Percentiles rank a stretch among this genome's conserved stretches.
phyloP scores from a whole-genome alignment of 306 rosid species.

The Gillenia trifoliata region DNA sequence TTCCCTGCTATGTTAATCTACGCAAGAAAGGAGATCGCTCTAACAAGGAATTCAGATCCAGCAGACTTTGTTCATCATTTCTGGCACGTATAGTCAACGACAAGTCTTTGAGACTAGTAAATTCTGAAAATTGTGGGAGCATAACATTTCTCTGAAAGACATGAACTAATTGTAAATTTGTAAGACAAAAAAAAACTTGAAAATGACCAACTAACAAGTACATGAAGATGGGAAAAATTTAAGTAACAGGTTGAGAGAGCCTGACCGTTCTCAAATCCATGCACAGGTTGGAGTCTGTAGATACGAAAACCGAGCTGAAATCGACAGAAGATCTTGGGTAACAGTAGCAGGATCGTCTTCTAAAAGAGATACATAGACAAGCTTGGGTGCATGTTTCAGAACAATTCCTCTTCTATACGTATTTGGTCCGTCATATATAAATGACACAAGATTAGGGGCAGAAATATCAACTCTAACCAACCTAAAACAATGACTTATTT shows the following conservation, averaged over 20 bases:
- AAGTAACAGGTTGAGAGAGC: not conserved
- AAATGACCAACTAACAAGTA: not conserved
- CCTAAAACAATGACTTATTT: not conserved
- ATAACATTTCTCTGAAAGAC: not conserved
- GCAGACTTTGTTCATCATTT: not conserved
- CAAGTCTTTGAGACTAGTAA: not conserved
- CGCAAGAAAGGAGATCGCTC: slow-evolving; percentile 2
- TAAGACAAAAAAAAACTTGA: not conserved
- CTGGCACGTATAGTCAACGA: not conserved
- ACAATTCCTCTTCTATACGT: not conserved
- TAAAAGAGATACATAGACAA: not conserved
- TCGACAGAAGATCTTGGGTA: not conserved
- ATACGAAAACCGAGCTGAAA: not conserved
- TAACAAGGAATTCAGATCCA: not conserved
- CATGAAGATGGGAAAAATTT: too few relatives aligned
- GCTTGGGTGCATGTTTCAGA: not conserved
- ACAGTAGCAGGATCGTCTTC: not conserved
- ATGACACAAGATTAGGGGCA: not conserved
- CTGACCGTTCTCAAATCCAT: not conserved
- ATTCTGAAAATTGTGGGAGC: not conserved
- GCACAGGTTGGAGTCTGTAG: not conserved
- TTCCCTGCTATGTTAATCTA: not conserved
- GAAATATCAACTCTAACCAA: not conserved
- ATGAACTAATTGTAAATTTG: too few relatives aligned
- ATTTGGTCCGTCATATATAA: not conserved